Base-by-base conservation (phyloP, 2,329 filamentous ascomycete genomes). In the Pyrenophora seminiperda region DNA sequence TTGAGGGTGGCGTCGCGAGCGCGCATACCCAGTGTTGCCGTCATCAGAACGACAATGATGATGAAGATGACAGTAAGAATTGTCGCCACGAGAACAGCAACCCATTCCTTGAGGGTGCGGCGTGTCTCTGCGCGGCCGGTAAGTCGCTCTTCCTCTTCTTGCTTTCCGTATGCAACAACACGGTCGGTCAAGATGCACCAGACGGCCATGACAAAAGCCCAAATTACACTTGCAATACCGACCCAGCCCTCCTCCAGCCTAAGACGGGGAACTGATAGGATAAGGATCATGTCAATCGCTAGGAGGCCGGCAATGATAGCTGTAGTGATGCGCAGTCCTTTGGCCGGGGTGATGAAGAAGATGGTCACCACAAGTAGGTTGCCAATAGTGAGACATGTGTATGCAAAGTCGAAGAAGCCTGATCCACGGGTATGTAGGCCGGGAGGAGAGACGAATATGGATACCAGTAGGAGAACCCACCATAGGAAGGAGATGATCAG, bases 391-490 rank as follows among this genome's bases (percentile, higher is more conserved):
- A 97, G 73, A 41, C 86, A 91, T 4, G 90, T 86, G 73, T 89
- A 97, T 56, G 87, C 83, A 68, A 96, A 95, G 50, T 90, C 84
- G 71, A 91, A 91, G 81, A 96, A 99, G 31, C 90, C 90, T n/a
- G 91, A 94, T 4, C 94, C 94, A 43, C 91, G 85, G 7, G 86
- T 89, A 70, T 94, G 85, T 70, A 97, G 86, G 38, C 88, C 87
- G 1, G 93, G 93, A 11, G 91, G 91, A 44, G 90, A 96, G 61
- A 95, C 86, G 75, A 99, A 99, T 59, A 88, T 85, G 47, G 90
- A 91, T 13, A 97, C 85, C n/a, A 99, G 81, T 27, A 96, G 79
- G 45, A 97, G 73, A 7, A 90, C 81, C 93, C 94, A 97, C 93
- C 93, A 97, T n/a, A 91, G 65, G 65, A 95, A 91, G 47, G 86